Base-by-base conservation (phyloP, 2,329 filamentous ascomycete genomes). In the Claviceps quebecensis region DNA sequence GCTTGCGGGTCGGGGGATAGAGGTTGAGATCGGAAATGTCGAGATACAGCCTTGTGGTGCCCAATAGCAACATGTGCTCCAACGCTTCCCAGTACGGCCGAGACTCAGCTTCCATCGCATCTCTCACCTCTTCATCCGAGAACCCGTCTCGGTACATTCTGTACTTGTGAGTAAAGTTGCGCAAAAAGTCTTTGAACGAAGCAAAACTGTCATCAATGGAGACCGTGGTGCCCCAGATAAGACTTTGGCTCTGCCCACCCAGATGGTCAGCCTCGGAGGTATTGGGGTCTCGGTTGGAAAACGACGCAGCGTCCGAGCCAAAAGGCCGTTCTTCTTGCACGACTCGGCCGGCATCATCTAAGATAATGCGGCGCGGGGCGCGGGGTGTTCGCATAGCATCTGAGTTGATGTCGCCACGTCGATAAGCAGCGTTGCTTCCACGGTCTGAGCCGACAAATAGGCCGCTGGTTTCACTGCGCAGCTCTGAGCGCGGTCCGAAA, bases 161-260 rank as follows among this genome's bases (percentile, higher is more conserved):
- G 63, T 98, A 97, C 68, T 96, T 96, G 58, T 81, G 83, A 54
- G 89, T 87, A 60, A 93, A 98, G 65, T 95, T 94, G 63, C 83
- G 81, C 29, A 98, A 72, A 62, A 98, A 98, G 56, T 93, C 89
- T 63, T 93, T 91, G 73, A 96, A 95, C 0, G 83, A 76, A 49
- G 82, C 80, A 66, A 94, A 86, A 0, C 88, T 89, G 65, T 97
- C 90, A 54, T 87, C 81, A 50, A 98, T 85, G 5, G 91, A 95
- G 48, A 98, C 87, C 40, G 95, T 97, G 44, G 93, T 98, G 66
- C 93, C 93, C 93, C 93, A 98, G 56, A 98, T 91, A 53, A 94
- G 80, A 58, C 85, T 82, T 52, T 84, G 84, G 40, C 86, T 87
- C 53, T 80, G 80, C 2, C 90, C 93, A 40, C 89, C 91, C 41